These are phyloP conservation scores for Diaporthe australafricana DNA, from an alignment of 2,329 filamentous ascomycete species.

Conservation along the genomic window DNA sequence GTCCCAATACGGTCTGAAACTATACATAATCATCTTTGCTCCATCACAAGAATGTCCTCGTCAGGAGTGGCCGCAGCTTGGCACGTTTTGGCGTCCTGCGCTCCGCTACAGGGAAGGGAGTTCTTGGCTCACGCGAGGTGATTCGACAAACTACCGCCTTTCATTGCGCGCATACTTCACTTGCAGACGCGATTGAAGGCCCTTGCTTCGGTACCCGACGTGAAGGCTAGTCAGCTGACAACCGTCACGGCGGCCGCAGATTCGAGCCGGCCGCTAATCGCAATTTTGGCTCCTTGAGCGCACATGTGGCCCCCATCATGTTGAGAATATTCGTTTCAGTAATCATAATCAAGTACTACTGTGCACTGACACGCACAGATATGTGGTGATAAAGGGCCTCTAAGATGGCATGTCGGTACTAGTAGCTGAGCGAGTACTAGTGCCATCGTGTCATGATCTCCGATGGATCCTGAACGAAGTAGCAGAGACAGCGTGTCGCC, in stretches of 20 bases:
- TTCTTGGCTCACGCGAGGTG: background rate
- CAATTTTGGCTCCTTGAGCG: background rate
- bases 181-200: background rate
- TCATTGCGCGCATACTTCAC: background rate
- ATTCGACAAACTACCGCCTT: slow-evolving; percentile 14
- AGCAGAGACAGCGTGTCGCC: background rate
- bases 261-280: background rate
- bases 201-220: slow-evolving; percentile 10
- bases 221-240: slow-evolving; percentile 13
- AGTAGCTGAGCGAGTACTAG: background rate
- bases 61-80: background rate
- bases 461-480: background rate
- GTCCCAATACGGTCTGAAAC: background rate
- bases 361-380: background rate
- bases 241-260: slow-evolving; percentile 7
- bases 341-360: background rate
- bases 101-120: background rate
- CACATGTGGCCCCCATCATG: background rate
- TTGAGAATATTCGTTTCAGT: background rate
- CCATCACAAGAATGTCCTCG: background rate
- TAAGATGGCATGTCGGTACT: background rate
- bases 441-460: background rate
- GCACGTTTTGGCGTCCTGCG: background rate
- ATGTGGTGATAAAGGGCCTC: too few relatives aligned
- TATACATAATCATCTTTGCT: background rate